phyloP scores from a whole-genome alignment of 352 stramenopile species.

The Hyaloperonospora arabidopsidis region DNA sequence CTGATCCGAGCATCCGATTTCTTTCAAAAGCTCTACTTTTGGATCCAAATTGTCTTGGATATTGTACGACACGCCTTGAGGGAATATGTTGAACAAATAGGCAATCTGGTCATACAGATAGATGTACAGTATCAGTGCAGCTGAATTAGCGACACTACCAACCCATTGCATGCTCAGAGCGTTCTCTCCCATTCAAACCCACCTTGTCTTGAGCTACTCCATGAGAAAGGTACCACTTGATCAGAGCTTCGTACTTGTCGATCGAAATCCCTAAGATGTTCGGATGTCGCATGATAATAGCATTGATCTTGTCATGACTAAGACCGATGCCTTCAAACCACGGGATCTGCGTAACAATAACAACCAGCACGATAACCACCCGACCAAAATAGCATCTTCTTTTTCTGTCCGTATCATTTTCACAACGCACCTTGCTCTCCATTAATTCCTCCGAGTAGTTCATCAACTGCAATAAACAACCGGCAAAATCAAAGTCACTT shows the following conservation, averaged over 20 bases:
- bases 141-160: no score
- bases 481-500: no score
- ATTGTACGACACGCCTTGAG: slow-evolving; percentile 27
- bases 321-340: slow-evolving; percentile 7
- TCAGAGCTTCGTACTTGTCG: slow-evolving; percentile 5
- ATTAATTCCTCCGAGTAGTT: slow-evolving; percentile 28
- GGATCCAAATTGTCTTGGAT: slow-evolving; percentile 31
- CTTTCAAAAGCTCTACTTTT: slow-evolving; percentile 34
- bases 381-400: no score
- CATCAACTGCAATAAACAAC: slow-evolving; percentile 15
- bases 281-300: slow-evolving; percentile 1
- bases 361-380: no score
- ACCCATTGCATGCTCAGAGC: no score
- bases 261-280: slow-evolving; percentile 6
- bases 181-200: not conserved
- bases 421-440: slow-evolving; percentile 29
- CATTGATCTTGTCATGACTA: slow-evolving; percentile 10
- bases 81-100: slow-evolving; percentile 52
- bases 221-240: slow-evolving; percentile 9
- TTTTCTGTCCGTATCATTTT: not conserved
- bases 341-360: not conserved
- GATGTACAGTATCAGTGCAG: no score
- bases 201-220: slow-evolving; percentile 28
- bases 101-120: slow-evolving; percentile 26
- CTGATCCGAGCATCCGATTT: slow-evolving; percentile 26